phyloP scores from a whole-genome alignment of 148 eudicot genomes.

The Talinum fruticosum region DNA sequence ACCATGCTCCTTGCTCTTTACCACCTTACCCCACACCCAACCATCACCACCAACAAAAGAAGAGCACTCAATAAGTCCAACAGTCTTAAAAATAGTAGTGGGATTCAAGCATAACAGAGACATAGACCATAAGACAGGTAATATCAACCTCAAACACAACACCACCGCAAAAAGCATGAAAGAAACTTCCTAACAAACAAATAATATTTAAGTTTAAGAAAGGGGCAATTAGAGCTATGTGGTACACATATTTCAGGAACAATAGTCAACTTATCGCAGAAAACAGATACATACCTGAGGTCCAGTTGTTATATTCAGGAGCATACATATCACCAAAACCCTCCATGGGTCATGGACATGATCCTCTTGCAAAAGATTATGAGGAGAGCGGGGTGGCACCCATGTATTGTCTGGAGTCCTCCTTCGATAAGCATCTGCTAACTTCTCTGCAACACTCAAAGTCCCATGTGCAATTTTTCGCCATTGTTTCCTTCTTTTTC shows the following conservation, averaged over 20 bases:
- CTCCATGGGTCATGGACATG: constrained; percentile 88
- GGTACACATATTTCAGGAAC: neutral
- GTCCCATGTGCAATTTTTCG: neutral
- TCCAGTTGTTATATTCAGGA: constrained; percentile 73
- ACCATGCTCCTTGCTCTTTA: too few relatives aligned
- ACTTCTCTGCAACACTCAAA: constrained; percentile 47
- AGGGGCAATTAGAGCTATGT: neutral
- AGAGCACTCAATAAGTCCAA: too few relatives aligned
- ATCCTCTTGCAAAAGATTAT: constrained; percentile 74
- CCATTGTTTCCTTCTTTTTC: constrained; percentile 14
- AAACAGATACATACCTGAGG: constrained; percentile 48
- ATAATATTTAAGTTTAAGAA: neutral
- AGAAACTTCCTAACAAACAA: neutral
- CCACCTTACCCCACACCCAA: too few relatives aligned
- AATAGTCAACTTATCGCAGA: neutral
- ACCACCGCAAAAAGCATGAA: neutral
- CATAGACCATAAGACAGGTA: too few relatives aligned
- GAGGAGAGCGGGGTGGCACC: constrained; percentile 70
- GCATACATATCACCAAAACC: constrained; percentile 83
- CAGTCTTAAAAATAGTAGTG: too few relatives aligned
- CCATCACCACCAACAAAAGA: too few relatives aligned
- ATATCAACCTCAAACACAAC: too few relatives aligned
- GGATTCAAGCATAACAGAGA: too few relatives aligned
- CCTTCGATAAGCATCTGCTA: constrained; percentile 60
- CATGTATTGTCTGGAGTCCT: constrained; percentile 53